Evolutionary conservation across 352 stramenopile genomes (phyloP), one percentile per base, ranked within the genome.

Genomic region (Phytopythium vexans): DNA sequence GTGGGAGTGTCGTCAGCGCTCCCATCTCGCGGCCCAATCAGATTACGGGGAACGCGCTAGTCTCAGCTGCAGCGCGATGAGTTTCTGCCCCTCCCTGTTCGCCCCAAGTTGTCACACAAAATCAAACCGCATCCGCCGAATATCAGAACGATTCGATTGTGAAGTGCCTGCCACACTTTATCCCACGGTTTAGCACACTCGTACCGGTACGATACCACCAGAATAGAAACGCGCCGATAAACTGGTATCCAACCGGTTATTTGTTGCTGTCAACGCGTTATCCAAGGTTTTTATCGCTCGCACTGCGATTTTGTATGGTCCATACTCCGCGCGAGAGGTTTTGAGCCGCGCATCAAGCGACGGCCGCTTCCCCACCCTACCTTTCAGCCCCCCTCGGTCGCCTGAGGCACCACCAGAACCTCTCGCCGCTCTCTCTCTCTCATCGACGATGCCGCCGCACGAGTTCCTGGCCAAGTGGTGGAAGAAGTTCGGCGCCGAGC

Each of bases 401-500:
- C 16, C 15, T 37, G 12, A 38, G 47, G 52, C 35, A 50, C 34
- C 52, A 56, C 41, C 49, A 49, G 39, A 41, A 49, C 37, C 65
- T 38, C 16, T 41, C 64, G 48, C 58, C 63, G 60, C 56, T 70
- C 61, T 46, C 41, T 66, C 37, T 10, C 11, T 7, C 6, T 9
- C 31, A 32, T 49, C 33, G 62, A 70, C 35, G 31, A 86, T 85
- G 77, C 54, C 64, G 46, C 72, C 77, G 4, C 60, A 46, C 54
- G 64, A 66, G 38, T 64, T 77, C 43, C 73, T 89, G 52, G 41
- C 63, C 49, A 89, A 87, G 53, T 89, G 80, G 75, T 92, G 82
- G 82, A 60, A 58, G 58, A 92, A 92, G 73, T 76, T 85, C 57
- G 72, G 61, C 46, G 54, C 62, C 12, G 77, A 89, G 64, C 66